These are phyloP conservation scores for Marchantia paleacea DNA, from an alignment of 225 moss, liverwort and hornwort species.

Conservation along the genomic window DNA sequence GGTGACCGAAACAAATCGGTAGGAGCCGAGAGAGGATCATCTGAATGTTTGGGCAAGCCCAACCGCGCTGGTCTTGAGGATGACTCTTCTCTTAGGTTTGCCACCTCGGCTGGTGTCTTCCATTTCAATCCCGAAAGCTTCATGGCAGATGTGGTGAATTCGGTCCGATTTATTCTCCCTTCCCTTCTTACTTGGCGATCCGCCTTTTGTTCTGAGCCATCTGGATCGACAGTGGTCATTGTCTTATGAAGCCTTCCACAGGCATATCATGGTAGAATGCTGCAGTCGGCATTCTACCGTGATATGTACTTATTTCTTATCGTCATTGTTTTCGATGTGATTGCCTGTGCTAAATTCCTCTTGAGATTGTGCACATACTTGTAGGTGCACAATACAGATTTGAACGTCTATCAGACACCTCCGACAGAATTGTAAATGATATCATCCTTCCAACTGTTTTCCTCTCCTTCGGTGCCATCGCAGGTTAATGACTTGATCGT, in stretches of 20 bases:
- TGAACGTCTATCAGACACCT: too few relatives aligned
- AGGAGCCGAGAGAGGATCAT: not conserved
- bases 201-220: not conserved
- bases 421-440: too few relatives aligned
- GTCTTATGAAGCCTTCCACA: too few relatives aligned
- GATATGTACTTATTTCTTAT: too few relatives aligned
- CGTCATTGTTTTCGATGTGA: too few relatives aligned
- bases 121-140: constrained; percentile 9
- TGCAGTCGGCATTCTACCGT: too few relatives aligned
- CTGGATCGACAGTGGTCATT: not conserved
- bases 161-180: constrained; percentile 5
- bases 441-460: not conserved
- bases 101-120: not conserved
- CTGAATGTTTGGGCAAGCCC: not conserved
- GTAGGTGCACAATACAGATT: too few relatives aligned
- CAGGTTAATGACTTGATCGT: constrained; percentile 35
- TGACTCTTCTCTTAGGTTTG: not conserved
- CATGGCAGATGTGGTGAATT: constrained; percentile 24
- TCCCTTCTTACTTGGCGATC: not conserved
- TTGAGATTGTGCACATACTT: too few relatives aligned
- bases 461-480: not conserved
- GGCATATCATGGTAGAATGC: too few relatives aligned
- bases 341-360: too few relatives aligned
- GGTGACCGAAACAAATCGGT: not conserved
- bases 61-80: not conserved